phyloP scores from a whole-genome alignment of 2,329 filamentous ascomycete species.

The Pseudogymnoascus sp. region DNA sequence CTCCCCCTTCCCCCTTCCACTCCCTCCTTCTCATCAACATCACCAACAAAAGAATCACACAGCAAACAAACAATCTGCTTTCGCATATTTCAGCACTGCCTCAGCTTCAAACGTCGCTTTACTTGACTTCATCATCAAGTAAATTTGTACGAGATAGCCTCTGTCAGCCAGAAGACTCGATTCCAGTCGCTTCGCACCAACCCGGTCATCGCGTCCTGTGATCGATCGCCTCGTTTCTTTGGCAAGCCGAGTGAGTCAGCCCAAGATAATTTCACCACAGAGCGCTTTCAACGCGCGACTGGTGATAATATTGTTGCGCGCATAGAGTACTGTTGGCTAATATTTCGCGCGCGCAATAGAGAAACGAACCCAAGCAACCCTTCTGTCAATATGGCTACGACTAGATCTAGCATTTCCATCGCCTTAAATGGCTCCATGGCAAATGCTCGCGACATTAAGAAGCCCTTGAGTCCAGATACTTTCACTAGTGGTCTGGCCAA shows the following conservation, averaged over 20 bases:
- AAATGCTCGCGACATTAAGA: conserved; percentile 51
- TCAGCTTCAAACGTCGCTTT: background rate
- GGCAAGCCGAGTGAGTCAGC: conserved; percentile 9
- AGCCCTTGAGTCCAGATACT: conserved; percentile 57
- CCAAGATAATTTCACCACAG: background rate
- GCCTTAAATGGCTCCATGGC: conserved; percentile 16
- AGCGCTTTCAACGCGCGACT: background rate
- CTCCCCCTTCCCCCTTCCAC: conserved; percentile 29
- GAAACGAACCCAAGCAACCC: conserved; percentile 24
- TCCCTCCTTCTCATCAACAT: conserved; percentile 39
- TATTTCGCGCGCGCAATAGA: conserved; percentile 24
- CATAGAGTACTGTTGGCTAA: conserved; percentile 3
- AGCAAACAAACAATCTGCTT: conserved; percentile 30
- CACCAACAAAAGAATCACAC: conserved; percentile 35
- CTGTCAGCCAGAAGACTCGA: conserved; percentile 6
- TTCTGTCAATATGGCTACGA: conserved; percentile 48
- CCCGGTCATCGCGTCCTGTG: conserved; percentile 50
- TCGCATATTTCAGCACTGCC: conserved; percentile 1
- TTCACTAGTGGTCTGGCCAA: conserved; percentile 64
- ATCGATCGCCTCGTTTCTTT: conserved; percentile 16
- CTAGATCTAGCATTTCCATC: conserved; percentile 41
- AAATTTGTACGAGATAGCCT: background rate
- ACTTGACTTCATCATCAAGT: background rate
- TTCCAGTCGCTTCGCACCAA: conserved; percentile 50
- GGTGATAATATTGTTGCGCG: background rate